Percentiles rank a stretch among this genome's conserved stretches.
Conservation (phyloP, 169 alveolate species). For the Plasmodium gonderi region DNA sequence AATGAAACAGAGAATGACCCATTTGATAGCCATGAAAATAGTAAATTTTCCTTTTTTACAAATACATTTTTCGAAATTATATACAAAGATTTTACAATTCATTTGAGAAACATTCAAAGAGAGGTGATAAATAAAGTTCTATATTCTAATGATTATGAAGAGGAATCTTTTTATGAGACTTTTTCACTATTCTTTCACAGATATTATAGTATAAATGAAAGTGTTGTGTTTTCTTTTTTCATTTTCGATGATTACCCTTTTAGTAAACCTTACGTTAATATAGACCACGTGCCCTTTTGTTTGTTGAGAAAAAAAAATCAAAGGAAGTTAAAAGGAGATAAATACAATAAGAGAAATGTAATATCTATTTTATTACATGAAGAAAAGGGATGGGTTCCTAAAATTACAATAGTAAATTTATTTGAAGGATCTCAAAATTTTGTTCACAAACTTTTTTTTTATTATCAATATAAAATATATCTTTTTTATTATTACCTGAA, state of each 20-base stretch:
- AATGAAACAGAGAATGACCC: background rate
- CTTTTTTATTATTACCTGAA: slow-evolving; percentile 42
- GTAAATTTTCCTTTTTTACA: slow-evolving; percentile 24
- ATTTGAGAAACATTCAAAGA: slow-evolving; percentile 33
- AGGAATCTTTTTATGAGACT: slow-evolving; percentile 26
- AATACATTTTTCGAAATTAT: slow-evolving; percentile 65
- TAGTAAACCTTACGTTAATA: slow-evolving; percentile 35
- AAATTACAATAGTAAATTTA: slow-evolving; percentile 51
- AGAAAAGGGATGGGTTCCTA: slow-evolving; percentile 36
- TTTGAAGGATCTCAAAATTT: slow-evolving; percentile 56
- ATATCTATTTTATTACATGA: slow-evolving; percentile 19
- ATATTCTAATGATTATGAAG: background rate
- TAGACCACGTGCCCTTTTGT: slow-evolving; percentile 45
- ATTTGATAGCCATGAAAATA: background rate
- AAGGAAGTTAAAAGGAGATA: slow-evolving; percentile 47
- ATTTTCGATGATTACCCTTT: slow-evolving; percentile 67
- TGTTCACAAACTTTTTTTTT: slow-evolving; percentile 41
- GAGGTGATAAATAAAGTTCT: slow-evolving; percentile 17
- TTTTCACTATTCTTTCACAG: slow-evolving; percentile 15
- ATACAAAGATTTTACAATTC: slow-evolving; percentile 60
- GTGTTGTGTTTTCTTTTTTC: slow-evolving; percentile 47
- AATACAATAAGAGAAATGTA: slow-evolving; percentile 54
- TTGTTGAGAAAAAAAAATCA: slow-evolving; percentile 27
- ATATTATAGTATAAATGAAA: slow-evolving; percentile 51
- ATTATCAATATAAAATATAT: slow-evolving; percentile 68